Evolutionary conservation across 495 filamentous ascomycete genomes (phyloP), one percentile per base, ranked within the genome.

Genomic region (Chaetomium fimeti): DNA sequence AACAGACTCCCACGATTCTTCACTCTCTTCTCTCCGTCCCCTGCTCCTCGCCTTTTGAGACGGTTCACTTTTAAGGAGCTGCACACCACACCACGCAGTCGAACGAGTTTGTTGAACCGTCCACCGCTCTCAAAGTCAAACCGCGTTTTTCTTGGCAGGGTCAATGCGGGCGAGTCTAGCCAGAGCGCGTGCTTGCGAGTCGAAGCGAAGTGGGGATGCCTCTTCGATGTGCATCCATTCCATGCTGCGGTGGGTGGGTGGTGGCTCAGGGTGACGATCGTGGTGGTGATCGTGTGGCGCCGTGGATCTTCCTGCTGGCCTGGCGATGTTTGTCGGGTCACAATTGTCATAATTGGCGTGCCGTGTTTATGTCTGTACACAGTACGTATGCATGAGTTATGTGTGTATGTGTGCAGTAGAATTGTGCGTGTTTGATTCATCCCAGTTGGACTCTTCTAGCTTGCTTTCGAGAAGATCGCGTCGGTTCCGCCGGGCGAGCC

Each of bases 111-210:
- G 38, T 40, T 40, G 8, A 40, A 43, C 40, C 40, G 15, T 11
- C 32, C 40, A 43, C 40, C 40, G 40, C 40, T 2, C 40, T 43
- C 40, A 36, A 36, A 36, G 4, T 36, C 32, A 43, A 43, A 18
- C 32, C 12, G 32, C 32, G 15, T 43, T 43, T 43, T 18, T 3
- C 48, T 25, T 52, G 48, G 48, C 48, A 27, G 48, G 52, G 52
- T 54, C 52, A 54, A 32, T 54, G 52, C 52, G 52, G 52, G 28
- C 12, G 52, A 54, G 52, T 9, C 27, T 28, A 54, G 20, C 52
- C 32, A 36, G 7, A 36, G 8, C 32, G 32, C 12, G 32, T 36
- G 32, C 32, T 36, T 36, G 8, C 5, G 32, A 36, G 32, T 36
- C 32, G 8, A 36, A 36, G 32, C 32, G 32, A 36, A 36, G 32